A percentile compares a stretch with the other conserved stretches of the same genome.
These are phyloP conservation scores for Boeremia lycopersici DNA, from an alignment of 2,329 filamentous ascomycete genomes.

Conservation along the genomic window DNA sequence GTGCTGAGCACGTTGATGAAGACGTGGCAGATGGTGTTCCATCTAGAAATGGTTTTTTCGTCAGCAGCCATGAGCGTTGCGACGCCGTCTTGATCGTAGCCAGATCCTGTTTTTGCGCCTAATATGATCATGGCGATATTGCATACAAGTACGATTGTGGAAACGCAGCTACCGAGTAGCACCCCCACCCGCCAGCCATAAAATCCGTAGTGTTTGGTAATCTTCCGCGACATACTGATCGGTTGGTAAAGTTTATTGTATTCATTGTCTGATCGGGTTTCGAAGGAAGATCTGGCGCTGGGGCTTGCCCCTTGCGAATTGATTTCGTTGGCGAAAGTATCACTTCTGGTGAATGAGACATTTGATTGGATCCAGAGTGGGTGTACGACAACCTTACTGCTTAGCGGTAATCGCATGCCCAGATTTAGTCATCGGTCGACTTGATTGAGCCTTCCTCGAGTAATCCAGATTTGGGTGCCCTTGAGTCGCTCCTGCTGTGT, in stretches of 20 bases:
- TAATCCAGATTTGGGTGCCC: neutral
- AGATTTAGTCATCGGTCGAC: too few species aligned
- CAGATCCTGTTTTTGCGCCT: neutral
- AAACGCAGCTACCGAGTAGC: constrained; percentile 18
- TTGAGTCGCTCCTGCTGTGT: neutral
- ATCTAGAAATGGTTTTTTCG: constrained; percentile 1
- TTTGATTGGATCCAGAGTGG: too few species aligned
- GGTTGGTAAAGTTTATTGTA: neutral
- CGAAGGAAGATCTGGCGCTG: too few species aligned
- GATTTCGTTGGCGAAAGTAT: too few species aligned
- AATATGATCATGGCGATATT: constrained; percentile 19
- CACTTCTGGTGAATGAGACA: too few species aligned
- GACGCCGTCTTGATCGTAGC: neutral
- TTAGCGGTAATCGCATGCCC: too few species aligned
- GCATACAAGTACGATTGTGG: constrained; percentile 19
- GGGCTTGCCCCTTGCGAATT: too few species aligned
- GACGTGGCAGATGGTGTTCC: constrained; percentile 48
- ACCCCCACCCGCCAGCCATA: constrained; percentile 30
- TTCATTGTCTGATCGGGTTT: too few species aligned
- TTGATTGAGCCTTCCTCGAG: too few species aligned
- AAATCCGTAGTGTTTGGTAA: neutral
- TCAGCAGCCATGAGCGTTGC: neutral
- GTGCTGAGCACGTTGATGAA: constrained; percentile 55
- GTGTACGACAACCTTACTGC: too few species aligned
- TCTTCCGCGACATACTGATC: neutral